Evolutionary conservation across 306 rosid species (phyloP), one percentile per base, ranked within the genome.

Genomic region (Astragalus glycyphyllos): DNA sequence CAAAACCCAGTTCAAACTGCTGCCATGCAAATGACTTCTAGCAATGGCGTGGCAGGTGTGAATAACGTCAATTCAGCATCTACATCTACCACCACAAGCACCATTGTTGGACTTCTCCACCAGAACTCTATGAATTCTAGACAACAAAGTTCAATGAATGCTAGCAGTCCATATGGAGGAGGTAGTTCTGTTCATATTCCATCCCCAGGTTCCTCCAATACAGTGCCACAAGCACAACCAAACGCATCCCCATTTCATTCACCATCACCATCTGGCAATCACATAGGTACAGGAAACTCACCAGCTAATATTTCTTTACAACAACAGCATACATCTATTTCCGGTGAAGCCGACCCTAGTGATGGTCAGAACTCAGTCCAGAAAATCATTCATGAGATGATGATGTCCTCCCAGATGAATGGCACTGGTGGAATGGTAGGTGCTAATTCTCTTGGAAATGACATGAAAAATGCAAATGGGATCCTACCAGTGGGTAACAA

Each of bases 71-170:
- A 83, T 77, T 40, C 91, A 64, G 89, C 94, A 49, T 84, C 97
- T 58, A 84, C 92, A 46, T 78, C 99, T 26, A 78, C 94, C 72
- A 76, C 96, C 34, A 77, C 97, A 47, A 95, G 96, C 84, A 87
- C 99, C 68, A 95, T 95, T 73, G 99, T 82, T 68, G 99, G 99
- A 56, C 92, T 95, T 68, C 92, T 95, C 48, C 96, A 95, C 77
- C 99, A 95, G 69, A 95, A 95, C 74, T 91, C 99, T 10, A 87
- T 91, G 92, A 95, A 86, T 61, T 86, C 92, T 65, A 82, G 99
- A 75, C 97, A 85, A 63, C 96, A 82, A 74, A 90, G 45, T 72
- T 80, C 94, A 5, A 80, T 88, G 88, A 86, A 90, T 77, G 86
- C 88, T 48, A 84, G 80, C 87, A 93, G 91, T 73, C 97, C 97